Base-by-base conservation (phyloP, 306 rosid genomes). In the Glycine latifolia region DNA sequence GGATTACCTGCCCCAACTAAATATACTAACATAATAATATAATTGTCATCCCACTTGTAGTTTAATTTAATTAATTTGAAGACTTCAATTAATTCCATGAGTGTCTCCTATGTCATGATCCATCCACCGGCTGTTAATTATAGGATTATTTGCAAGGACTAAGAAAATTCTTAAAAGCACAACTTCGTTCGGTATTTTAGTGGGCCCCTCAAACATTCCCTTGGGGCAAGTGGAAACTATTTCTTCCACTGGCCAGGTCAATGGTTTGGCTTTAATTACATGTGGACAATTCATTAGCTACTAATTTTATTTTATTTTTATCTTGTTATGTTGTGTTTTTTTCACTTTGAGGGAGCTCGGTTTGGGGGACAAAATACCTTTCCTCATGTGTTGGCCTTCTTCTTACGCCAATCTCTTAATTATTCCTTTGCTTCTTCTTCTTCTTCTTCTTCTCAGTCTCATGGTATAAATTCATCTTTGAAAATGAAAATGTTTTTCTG, bases 1-100 rank as follows among this genome's bases (percentile, higher is more conserved):
- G 81, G 86, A 69, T 82, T 81, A 89, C 94, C 97, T 93, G 93
- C 97, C 82, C 93, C 94, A 85, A 90, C 94, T 83, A 86, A 89
- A 91, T 71, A 87, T 86, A 82, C 88, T 76, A 91, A 87, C 91
- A 86, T 89, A 88, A 88, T 62, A 58, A 43, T 77, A 74, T 26
- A 26, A 79, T 80, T 70, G 83, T 75, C 75, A 86, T 83, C 89
- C 85, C 31, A 86, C 89, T 87, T 59, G 78, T 35, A 41, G 66
- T 31, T 76, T 71, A 48, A 52, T 76, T 41, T 75, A 84, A 78
- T 78, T 62, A 26, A 26, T 26, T 26, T 66, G 60, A 71, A 75
- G 75, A 81, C 20, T 49, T 67, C 15, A 37, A 35, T 82, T 49
- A 26, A 26, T 26, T 26, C 52, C 84, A 79, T 58, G 82, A 85